Evolutionary conservation across 164 flowering plant species (phyloP), one percentile per base, ranked within the genome.

Genomic region (Vitis vinifera): DNA sequence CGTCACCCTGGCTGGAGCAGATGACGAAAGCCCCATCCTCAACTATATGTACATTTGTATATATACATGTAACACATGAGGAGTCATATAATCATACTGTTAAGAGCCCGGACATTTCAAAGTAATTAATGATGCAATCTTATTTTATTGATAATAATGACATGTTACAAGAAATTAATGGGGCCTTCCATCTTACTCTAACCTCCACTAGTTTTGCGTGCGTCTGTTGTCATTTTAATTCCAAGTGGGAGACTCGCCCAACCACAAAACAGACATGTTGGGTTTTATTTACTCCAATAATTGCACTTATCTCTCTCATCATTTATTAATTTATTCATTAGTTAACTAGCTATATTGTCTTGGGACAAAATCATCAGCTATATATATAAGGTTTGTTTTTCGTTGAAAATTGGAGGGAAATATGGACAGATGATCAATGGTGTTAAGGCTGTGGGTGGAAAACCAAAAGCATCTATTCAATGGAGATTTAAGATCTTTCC

Each of bases 1-100:
- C 81, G 78, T 78, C 81, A 78, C 59, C 7, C 37, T 55, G 61
- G 10, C 27, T 70, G 9, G 55, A 53, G 68, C n/a, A 58, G 69
- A 75, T 77, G 80, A 77, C 77, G 80, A 63, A 9, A 63, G 57
- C 67, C n/a, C 12, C 59, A 19, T 55, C 48, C 29, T 27, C 31
- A 37, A 72, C 3, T 62, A 16, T 30, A 31, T 1, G 27, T 59
- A 60, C 9, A 27, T 53, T 10, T 13, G 57, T 3, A 37, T 37
- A 37, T 2, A 37, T 37, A 37, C 44, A 2, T 37, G 44, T 37
- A 37, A 37, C 44, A 3, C 7, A 37, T 37, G 44, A 37, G 3
- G 4, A 6, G 44, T 37, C 44, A 37, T 37, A 37, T 37, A 37
- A 37, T 31, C 44, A 37, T 37, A 19, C 2, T 1, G 7, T 53